Conservation (phyloP, 495 filamentous ascomycete genomes). For the Viridothelium virens region DNA sequence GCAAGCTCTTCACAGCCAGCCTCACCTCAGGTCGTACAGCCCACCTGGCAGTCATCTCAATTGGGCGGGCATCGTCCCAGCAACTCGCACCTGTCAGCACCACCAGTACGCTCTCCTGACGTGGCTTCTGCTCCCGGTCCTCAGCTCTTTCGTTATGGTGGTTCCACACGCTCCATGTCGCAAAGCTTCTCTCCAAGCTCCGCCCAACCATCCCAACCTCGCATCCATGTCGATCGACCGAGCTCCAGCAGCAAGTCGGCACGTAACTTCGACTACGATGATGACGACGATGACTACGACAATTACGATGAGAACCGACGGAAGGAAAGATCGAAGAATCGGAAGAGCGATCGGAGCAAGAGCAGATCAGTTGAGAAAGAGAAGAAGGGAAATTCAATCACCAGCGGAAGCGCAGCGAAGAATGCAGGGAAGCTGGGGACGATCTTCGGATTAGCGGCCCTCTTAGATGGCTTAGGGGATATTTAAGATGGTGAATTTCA, state of each 20-base stretch:
- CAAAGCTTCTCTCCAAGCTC: background rate
- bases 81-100: background rate
- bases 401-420: background rate
- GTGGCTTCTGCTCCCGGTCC: background rate
- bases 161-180: background rate
- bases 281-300: background rate
- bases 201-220: background rate
- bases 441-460: background rate
- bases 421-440: constrained; percentile 8
- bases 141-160: background rate
- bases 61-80: background rate
- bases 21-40: background rate
- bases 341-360: constrained; percentile 5
- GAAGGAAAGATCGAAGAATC: background rate
- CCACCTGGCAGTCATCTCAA: background rate
- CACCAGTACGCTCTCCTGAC: background rate
- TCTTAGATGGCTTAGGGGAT: background rate
- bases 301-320: background rate
- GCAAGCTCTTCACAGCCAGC: background rate
- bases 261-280: background rate
- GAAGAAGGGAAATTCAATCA: background rate
- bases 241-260: background rate
- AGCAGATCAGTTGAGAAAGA: constrained; percentile 4
- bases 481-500: background rate
- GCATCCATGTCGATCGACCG: background rate